Base-by-base conservation (phyloP, 352 stramenopile species). In the Nothophytophthora sp. region DNA sequence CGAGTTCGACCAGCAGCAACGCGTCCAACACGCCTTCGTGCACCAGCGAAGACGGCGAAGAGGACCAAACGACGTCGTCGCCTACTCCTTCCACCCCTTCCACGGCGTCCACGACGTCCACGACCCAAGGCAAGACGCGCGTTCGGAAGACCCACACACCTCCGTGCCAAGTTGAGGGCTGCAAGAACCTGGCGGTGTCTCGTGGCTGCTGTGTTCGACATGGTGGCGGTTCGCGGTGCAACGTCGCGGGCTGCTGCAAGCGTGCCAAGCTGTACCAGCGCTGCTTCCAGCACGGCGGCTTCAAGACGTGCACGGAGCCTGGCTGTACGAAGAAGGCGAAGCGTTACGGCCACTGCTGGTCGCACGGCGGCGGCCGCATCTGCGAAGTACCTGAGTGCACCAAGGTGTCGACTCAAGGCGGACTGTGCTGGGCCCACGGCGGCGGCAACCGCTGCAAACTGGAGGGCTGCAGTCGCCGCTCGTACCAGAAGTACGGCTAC, bases 311-410 rank as follows among this genome's bases (percentile, higher is more conserved):
- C 67, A 72, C 67, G 3, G 60, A 75, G 22, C 68, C 77, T 10
- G 63, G 71, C 24, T 90, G 79, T 60, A 76, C 53, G 22, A 70
- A 71, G 46, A 84, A 85, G 37, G 72, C 79, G 52, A 88, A 88
- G 50, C 74, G 76, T 0, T 85, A 85, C 34, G 79, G 79, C 34
- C 73, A 82, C 57, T 90, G 79, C 62, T 88, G 76, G 69, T 85
- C 79, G 25, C 79, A 90, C 44, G 73, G 76, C 27, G 80, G 80
- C 39, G 80, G 80, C 30, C 70, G 66, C 56, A 82, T 84, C 37
- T 90, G 76, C 29, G 66, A 81, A 13, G 46, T 65, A 2, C 65
- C 67, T 3, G 66, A 67, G 7, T 90, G 79, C 59, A 60, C 57
- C 50, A 88, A 87, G 44, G 74, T 83, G 24, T 83, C 76, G 12